Evolutionary conservation across 164 flowering plant species (phyloP), one percentile per base, ranked within the genome.

Genomic region (Vitis rupestris): DNA sequence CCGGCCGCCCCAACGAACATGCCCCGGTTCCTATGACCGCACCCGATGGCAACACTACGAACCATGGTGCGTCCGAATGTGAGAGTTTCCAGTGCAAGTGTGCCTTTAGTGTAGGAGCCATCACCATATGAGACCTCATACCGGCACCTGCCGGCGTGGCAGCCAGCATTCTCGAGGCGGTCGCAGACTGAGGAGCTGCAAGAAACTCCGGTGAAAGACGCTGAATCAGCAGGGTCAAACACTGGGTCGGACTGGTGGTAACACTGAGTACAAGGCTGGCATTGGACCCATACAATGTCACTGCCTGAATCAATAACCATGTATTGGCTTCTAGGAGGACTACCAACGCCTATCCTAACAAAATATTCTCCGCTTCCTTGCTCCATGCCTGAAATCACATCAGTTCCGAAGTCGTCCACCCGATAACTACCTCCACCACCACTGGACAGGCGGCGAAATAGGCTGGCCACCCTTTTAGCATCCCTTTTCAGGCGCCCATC

Each of bases 1-100:
- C 98, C 98, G 1, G 98, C 97, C 0, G 98, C 97, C 2, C 97
- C 98, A 0, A 88, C 69, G 52, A 94, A 94, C 89, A 94, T 82
- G 49, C 98, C 98, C 29, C 76, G 83, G 79, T 94, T 94, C 76
- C 55, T 72, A 65, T 94, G 97, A 30, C 98, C 98, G 72, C 98
- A 94, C 5, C 98, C 98, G 50, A 94, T 89, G 7, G 95, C 97
- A 13, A 94, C 90, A 65, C 84, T 76, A 8, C 59, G 82, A 12
- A 92, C 82, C 78, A 60, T 72, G 2, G 90, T 79, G 16, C 59
- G 77, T 0, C 86, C 86, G 19, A 88, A 72, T 0, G 90, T 85
- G 2, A 88, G 74, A 7, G 93, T 87, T 64, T 89, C 93, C 3
- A 84, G 65, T 6, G 90, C 90, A 9, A 89, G 65, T 11, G 82